Evolutionary conservation across 2,329 filamentous ascomycete genomes (phyloP).

Genomic region (Penicillium janthinellum): DNA sequence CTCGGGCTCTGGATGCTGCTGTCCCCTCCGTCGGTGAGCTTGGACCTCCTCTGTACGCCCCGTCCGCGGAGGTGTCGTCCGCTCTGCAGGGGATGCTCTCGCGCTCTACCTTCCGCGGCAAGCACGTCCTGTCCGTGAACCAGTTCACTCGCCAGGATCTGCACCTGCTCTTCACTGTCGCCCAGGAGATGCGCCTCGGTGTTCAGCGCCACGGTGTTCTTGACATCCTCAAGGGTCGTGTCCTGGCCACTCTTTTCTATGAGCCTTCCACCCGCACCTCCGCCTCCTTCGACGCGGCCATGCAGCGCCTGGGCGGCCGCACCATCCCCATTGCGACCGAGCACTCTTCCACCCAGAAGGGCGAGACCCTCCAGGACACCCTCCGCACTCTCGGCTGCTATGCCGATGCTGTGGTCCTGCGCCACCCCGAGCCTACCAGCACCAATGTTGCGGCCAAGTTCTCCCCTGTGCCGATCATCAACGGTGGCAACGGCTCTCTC

Average conservation of each 20-base stretch:
- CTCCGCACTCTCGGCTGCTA: slow-evolving; percentile 93
- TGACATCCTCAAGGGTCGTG: slow-evolving; percentile 79
- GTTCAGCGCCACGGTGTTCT: slow-evolving; percentile 91
- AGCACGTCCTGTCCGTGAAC: slow-evolving; percentile 88
- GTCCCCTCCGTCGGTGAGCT: slow-evolving; percentile 39
- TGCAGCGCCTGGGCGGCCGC: slow-evolving; percentile 93
- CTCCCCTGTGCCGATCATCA: slow-evolving; percentile 90
- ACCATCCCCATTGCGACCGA: slow-evolving; percentile 80
- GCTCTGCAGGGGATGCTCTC: slow-evolving; percentile 72
- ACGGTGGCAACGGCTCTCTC: slow-evolving; percentile 91
- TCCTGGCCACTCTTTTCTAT: slow-evolving; percentile 93
- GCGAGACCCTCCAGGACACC: slow-evolving; percentile 89
- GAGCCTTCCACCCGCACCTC: slow-evolving; percentile 96
- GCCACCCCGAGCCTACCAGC: slow-evolving; percentile 81
- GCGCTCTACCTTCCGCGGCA: slow-evolving; percentile 82
- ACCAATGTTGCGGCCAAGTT: slow-evolving; percentile 83
- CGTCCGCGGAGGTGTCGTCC: slow-evolving; percentile 57
- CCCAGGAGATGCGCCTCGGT: slow-evolving; percentile 94
- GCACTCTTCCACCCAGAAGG: slow-evolving; percentile 89
- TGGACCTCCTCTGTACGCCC: slow-evolving; percentile 42
- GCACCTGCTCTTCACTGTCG: slow-evolving; percentile 92
- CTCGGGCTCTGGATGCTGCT: slow-evolving; percentile 31
- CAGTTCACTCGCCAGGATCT: slow-evolving; percentile 86
- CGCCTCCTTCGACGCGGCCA: slow-evolving; percentile 93
- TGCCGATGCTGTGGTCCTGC: slow-evolving; percentile 91